Evolutionary conservation across 768 basidiomycete genomes (phyloP).

Genomic region (Phanerochaete carnosa): DNA sequence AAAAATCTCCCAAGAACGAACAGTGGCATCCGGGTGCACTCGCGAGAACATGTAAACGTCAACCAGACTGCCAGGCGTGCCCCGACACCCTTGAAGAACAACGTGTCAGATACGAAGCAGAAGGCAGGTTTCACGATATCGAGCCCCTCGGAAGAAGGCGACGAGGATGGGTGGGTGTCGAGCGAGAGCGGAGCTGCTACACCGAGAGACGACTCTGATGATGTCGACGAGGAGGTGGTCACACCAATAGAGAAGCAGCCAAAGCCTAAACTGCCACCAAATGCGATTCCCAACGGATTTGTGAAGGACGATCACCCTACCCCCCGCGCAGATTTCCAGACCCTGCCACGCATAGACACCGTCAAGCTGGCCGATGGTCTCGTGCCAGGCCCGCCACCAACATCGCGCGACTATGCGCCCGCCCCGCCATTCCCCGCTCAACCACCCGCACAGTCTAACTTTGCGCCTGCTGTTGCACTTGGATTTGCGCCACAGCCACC

Average conservation of each 20-base stretch:
- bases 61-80: constrained; percentile 18
- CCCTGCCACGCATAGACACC: constrained; percentile 22
- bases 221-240: constrained; percentile 24
- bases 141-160: constrained; percentile 44
- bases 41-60: constrained; percentile 22
- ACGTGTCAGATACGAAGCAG: constrained; percentile 20
- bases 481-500: not conserved
- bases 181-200: constrained; percentile 75
- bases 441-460: not conserved
- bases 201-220: constrained; percentile 50
- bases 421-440: not conserved
- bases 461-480: not conserved
- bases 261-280: constrained; percentile 11
- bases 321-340: constrained; percentile 24
- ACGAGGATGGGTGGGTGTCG: constrained; percentile 73
- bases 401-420: constrained; percentile 16
- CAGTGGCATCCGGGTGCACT: constrained; percentile 23
- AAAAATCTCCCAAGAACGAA: constrained; percentile 22
- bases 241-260: constrained; percentile 23
- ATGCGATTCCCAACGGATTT: constrained; percentile 14
- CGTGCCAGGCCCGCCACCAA: not conserved
- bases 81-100: constrained; percentile 6
- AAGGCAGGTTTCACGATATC: constrained; percentile 61
- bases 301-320: constrained; percentile 23
- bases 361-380: constrained; percentile 11